Evolutionary conservation across 805 yeast species (phyloP), one percentile per base, ranked within the genome.

Genomic region (Candida maltosa): DNA sequence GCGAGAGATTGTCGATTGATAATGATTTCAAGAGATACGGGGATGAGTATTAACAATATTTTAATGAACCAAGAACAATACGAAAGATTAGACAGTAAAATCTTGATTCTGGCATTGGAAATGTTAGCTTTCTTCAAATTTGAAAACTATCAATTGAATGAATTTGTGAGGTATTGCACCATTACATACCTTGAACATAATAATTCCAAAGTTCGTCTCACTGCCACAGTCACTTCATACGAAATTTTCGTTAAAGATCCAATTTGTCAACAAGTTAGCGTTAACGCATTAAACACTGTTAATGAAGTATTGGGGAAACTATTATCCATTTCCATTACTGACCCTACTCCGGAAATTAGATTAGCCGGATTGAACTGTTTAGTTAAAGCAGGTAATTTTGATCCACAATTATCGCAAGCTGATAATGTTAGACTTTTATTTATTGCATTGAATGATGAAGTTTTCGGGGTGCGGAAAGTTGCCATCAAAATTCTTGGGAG

Each of bases 381-480:
- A 25, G 64, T 58, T 7, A 52, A 58, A 21, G 85, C 85, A 24
- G 74, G 80, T 2, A 73, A 73, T 39, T 85, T 91, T 54, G 97
- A 93, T 50, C 86, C 96, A 0, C 97, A 93, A 50, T 60, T 93
- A 21, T 87, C 97, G 0, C 97, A 93, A 56, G 94, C 96, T 1
- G 95, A 86, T 40, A 89, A 88, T 55, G 91, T 89, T 21, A 71
- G 87, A 36, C 60, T 89, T 10, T 65, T 93, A 16, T 87, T 91
- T 49, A 85, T 89, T 68, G 91, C 96, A 0, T 64, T 91, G 38
- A 86, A 93, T 52, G 99, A 93, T 60, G 97, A 91, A 57, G 76
- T 75, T 2, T 93, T 93, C 52, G 79, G 78, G 8, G 83, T 93
- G 8, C 75, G 96, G 37, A 79, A 84, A 48, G 83, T 78, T 11